Percentiles rank a stretch among this genome's conserved stretches.
These are phyloP conservation scores for Fusarium sarcochroum DNA, from an alignment of 2,329 filamentous ascomycete species.

Conservation along the genomic window DNA sequence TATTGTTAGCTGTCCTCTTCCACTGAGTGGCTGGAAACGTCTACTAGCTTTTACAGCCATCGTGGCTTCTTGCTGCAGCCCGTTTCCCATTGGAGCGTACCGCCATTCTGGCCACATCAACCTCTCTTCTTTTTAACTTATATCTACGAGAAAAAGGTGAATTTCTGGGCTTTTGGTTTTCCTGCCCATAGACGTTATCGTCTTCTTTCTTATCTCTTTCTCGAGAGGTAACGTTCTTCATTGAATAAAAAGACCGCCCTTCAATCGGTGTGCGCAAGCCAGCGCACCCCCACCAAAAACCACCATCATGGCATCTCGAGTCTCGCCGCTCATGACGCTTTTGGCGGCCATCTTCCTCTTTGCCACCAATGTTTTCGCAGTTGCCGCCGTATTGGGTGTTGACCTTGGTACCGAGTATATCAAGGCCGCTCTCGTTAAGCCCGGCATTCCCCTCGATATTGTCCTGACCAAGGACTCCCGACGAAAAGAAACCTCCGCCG, in stretches of 20 bases:
- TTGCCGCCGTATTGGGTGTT: conserved; percentile 86
- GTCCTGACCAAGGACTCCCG: conserved; percentile 98
- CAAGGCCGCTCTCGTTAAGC: conserved; percentile 96
- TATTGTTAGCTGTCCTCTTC: conserved; percentile 57
- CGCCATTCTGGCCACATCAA: conserved; percentile 55
- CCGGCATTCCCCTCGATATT: conserved; percentile 96
- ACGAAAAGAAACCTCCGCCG: conserved; percentile 91
- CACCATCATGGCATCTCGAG: conserved; percentile 53
- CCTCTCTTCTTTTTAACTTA: conserved; percentile 44
- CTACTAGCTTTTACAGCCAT: conserved; percentile 45
- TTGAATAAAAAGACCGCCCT: conserved; percentile 29
- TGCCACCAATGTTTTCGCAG: conserved; percentile 64
- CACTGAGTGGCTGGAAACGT: conserved; percentile 42
- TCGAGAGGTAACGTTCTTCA: conserved; percentile 26
- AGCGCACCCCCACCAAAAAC: conserved; percentile 47
- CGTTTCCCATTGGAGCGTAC: conserved; percentile 37
- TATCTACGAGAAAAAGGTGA: conserved; percentile 20
- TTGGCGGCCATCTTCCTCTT: conserved; percentile 56
- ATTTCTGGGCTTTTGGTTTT: conserved; percentile 30
- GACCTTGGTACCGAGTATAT: conserved; percentile 97
- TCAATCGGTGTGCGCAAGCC: conserved; percentile 39
- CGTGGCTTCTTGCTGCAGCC: conserved; percentile 49
- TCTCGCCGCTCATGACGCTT: conserved; percentile 57
- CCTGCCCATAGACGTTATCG: conserved; percentile 34
- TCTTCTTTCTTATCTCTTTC: conserved; percentile 32